phyloP scores from a whole-genome alignment of 352 stramenopile genomes.

The Phytophthora nicotianae region DNA sequence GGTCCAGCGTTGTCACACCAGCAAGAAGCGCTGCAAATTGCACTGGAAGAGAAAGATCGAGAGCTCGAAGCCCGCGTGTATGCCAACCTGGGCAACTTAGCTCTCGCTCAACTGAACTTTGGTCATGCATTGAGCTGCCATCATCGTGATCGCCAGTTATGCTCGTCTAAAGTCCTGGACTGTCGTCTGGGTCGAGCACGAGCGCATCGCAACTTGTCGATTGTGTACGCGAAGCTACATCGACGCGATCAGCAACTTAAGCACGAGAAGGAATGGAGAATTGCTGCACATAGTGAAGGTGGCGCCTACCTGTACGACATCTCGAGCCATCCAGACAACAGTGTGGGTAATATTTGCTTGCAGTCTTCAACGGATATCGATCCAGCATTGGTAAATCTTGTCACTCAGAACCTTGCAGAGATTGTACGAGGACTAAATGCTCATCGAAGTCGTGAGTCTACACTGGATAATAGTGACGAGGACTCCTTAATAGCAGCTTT shows the following conservation, averaged over 20 bases:
- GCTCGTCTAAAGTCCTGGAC: slow-evolving; percentile 36
- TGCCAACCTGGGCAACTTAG: slow-evolving; percentile 82
- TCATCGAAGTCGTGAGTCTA: background rate
- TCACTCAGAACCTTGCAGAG: slow-evolving; percentile 43
- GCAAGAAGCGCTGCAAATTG: slow-evolving; percentile 63
- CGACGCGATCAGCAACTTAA: slow-evolving; percentile 41
- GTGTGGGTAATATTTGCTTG: slow-evolving; percentile 72
- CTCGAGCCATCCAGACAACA: slow-evolving; percentile 37
- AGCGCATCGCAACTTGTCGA: slow-evolving; percentile 72
- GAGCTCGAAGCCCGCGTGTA: slow-evolving; percentile 80
- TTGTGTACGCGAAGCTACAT: slow-evolving; percentile 65
- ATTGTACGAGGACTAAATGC: slow-evolving; percentile 27
- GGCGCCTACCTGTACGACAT: slow-evolving; percentile 63
- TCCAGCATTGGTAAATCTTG: slow-evolving; percentile 38
- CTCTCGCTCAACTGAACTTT: slow-evolving; percentile 53
- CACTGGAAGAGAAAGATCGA: slow-evolving; percentile 46
- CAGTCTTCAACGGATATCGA: slow-evolving; percentile 52
- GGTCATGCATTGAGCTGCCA: slow-evolving; percentile 67
- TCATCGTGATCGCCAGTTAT: slow-evolving; percentile 59
- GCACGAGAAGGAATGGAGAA: slow-evolving; percentile 44
- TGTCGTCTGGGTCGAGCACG: slow-evolving; percentile 59
- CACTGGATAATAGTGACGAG: slow-evolving; percentile 5
- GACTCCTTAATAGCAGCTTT: slow-evolving; percentile 23
- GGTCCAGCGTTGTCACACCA: slow-evolving; percentile 57
- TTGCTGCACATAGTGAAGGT: slow-evolving; percentile 23